These are phyloP conservation scores for Dipteronia sinensis DNA, from an alignment of 345 rosid species.

Conservation along the genomic window DNA sequence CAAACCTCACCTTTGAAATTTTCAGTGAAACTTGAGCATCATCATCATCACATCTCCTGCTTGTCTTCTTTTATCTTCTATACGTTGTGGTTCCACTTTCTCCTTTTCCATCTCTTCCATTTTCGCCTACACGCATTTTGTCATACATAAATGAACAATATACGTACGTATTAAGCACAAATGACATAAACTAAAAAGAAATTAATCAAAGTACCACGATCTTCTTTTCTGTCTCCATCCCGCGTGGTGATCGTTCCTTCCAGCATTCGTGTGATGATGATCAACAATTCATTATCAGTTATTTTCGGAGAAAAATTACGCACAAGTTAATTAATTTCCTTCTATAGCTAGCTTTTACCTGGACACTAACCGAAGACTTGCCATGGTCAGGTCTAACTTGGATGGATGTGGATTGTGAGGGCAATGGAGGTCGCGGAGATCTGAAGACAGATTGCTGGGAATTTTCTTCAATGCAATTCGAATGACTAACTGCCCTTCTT, in stretches of 20 bases:
- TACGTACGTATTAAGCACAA: neutral
- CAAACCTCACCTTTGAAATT: constrained; percentile 33
- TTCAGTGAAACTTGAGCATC: neutral
- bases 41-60: neutral
- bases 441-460: neutral
- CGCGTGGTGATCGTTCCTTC: neutral
- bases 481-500: neutral
- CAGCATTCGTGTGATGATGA: neutral
- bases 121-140: neutral
- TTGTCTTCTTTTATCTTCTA: too few relatives aligned
- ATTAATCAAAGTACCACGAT: neutral
- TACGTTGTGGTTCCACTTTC: neutral
- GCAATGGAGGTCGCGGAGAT: constrained; percentile 10
- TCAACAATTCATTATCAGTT: neutral
- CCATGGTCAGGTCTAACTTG: neutral
- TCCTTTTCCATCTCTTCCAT: neutral
- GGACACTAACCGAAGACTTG: neutral
- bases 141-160: neutral
- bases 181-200: neutral
- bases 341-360: neutral
- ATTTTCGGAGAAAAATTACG: too few relatives aligned
- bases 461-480: neutral
- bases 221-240: neutral
- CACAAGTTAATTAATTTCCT: too few relatives aligned
- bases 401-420: constrained; percentile 9